phyloP scores from a whole-genome alignment of 768 basidiomycete genomes.

The Amanita phalloides region DNA sequence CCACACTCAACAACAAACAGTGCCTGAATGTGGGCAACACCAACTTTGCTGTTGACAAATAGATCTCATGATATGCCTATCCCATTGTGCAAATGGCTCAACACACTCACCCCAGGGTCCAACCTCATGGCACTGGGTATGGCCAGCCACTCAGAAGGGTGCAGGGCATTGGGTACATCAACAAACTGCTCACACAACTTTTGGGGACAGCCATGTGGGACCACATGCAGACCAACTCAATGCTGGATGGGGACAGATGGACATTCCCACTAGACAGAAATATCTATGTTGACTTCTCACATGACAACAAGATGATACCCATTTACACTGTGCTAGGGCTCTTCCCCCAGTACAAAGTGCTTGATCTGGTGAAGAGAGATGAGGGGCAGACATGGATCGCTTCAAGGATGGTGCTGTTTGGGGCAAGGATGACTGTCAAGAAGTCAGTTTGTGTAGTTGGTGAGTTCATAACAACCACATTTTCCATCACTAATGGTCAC shows the following conservation, averaged over 20 bases:
- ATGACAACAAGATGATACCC: constrained; percentile 79
- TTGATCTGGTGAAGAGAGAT: constrained; percentile 23
- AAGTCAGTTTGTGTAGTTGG: constrained; percentile 47
- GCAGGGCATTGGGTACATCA: constrained; percentile 81
- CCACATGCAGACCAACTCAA: constrained; percentile 66
- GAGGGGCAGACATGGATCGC: constrained; percentile 38
- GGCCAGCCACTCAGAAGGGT: constrained; percentile 62
- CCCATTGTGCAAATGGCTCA: constrained; percentile 50
- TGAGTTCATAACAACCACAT: too few relatives aligned
- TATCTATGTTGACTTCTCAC: constrained; percentile 74
- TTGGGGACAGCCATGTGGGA: constrained; percentile 53
- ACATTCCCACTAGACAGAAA: constrained; percentile 66
- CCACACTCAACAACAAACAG: constrained; percentile 57
- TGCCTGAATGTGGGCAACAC: constrained; percentile 47
- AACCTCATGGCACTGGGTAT: constrained; percentile 66
- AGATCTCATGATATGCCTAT: constrained; percentile 45
- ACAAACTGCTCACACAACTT: constrained; percentile 80
- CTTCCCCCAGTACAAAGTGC: constrained; percentile 25
- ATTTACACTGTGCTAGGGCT: constrained; percentile 58
- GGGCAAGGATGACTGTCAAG: constrained; percentile 66
- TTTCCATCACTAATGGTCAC: too few relatives aligned
- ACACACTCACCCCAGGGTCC: constrained; percentile 50
- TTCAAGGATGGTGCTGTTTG: constrained; percentile 63
- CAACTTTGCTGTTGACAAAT: constrained; percentile 32
- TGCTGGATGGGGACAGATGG: constrained; percentile 45